A percentile compares a stretch with the other conserved stretches of the same genome.
Evolutionary conservation across 1,284 basidiomycete genomes (phyloP).

Genomic region (Vanrija pseudolonga): DNA sequence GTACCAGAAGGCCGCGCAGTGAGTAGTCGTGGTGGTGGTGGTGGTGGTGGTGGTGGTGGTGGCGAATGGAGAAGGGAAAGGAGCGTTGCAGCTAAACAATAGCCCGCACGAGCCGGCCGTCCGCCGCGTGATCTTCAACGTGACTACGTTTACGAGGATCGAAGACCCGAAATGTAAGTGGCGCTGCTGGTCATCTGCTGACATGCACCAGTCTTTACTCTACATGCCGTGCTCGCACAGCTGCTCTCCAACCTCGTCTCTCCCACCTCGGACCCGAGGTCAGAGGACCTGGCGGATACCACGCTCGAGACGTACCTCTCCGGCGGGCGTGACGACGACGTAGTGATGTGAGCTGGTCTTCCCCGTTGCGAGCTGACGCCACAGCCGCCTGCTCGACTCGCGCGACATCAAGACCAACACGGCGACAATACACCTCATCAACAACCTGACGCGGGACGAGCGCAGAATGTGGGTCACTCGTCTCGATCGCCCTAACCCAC

Average conservation of each 20-base stretch:
- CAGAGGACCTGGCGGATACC: slow-evolving; percentile 17
- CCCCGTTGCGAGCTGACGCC: background rate
- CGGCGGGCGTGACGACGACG: slow-evolving; percentile 47
- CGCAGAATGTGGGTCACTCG: slow-evolving; percentile 62
- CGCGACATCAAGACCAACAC: slow-evolving; percentile 61
- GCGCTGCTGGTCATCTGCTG: background rate
- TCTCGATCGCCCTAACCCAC: background rate
- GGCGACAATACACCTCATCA: slow-evolving; percentile 64
- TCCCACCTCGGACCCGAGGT: slow-evolving; percentile 15
- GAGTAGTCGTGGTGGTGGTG: slow-evolving; percentile 7
- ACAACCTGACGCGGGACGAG: slow-evolving; percentile 65
- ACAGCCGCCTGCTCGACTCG: slow-evolving; percentile 69
- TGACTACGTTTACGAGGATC: slow-evolving; percentile 40
- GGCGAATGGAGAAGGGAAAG: background rate
- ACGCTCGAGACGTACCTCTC: slow-evolving; percentile 28
- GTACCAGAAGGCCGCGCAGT: slow-evolving; percentile 30
- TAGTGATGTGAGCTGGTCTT: slow-evolving; percentile 61
- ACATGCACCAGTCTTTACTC: slow-evolving; percentile 27
- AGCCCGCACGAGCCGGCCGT: slow-evolving; percentile 27
- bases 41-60: no score
- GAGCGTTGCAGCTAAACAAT: slow-evolving; percentile 2
- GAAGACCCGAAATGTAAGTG: slow-evolving; percentile 36
- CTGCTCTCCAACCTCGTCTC: slow-evolving; percentile 45
- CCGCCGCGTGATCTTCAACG: slow-evolving; percentile 32
- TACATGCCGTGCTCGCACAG: slow-evolving; percentile 38